These are phyloP conservation scores for Trichoderma oligosporum DNA, from an alignment of 2,329 filamentous ascomycete genomes.

Conservation along the genomic window DNA sequence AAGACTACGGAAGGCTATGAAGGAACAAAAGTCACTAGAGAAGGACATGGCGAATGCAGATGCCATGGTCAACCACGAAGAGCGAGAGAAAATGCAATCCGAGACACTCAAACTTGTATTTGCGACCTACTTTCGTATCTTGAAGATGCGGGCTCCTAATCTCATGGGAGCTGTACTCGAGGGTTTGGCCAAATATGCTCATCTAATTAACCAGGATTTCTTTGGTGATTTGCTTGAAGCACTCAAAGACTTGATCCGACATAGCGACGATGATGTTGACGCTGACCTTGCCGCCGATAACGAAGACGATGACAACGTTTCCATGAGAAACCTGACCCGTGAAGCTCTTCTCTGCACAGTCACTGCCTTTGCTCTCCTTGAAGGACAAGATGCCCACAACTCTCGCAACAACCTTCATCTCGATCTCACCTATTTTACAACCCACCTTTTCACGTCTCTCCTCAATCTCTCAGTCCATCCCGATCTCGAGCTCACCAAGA, in stretches of 20 bases:
- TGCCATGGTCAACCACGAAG: slow-evolving; percentile 85
- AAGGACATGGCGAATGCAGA: slow-evolving; percentile 94
- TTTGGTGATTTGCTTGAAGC: slow-evolving; percentile 95
- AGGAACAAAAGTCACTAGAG: slow-evolving; percentile 81
- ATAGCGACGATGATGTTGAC: slow-evolving; percentile 59
- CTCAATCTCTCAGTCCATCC: slow-evolving; percentile 74
- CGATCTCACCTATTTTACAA: slow-evolving; percentile 92
- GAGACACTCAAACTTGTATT: slow-evolving; percentile 97
- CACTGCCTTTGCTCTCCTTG: slow-evolving; percentile 92
- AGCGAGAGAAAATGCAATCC: slow-evolving; percentile 87
- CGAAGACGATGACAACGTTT: slow-evolving; percentile 35
- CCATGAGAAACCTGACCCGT: slow-evolving; percentile 68
- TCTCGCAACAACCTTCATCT: slow-evolving; percentile 77
- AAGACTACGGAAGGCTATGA: slow-evolving; percentile 73
- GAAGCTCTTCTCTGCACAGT: slow-evolving; percentile 91
- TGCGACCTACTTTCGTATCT: slow-evolving; percentile 87
- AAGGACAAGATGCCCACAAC: slow-evolving; percentile 88
- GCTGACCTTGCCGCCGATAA: slow-evolving; percentile 26
- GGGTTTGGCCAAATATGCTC: slow-evolving; percentile 87
- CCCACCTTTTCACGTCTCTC: slow-evolving; percentile 84
- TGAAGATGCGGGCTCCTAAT: slow-evolving; percentile 75
- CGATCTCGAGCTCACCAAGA: slow-evolving; percentile 73
- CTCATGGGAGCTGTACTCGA: slow-evolving; percentile 97
- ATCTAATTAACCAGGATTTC: slow-evolving; percentile 98
- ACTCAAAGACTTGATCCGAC: slow-evolving; percentile 83